Base-by-base conservation (phyloP, 2,329 filamentous ascomycete species). In the Emergomyces orientalis region DNA sequence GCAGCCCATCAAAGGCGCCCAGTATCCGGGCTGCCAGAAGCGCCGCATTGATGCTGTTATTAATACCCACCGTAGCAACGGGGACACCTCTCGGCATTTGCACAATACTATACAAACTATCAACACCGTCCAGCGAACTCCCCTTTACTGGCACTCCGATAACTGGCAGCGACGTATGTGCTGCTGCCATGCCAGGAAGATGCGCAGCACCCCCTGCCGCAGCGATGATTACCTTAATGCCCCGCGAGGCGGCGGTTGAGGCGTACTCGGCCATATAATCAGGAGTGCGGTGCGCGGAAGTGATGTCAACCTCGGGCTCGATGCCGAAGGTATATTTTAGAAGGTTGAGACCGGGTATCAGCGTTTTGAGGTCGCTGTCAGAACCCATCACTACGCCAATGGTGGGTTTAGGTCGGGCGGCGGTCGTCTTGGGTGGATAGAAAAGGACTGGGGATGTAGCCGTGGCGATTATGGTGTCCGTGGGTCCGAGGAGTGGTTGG, bases 81-180 rank as follows among this genome's bases (percentile, higher is more conserved):
- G 89, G 89, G 59, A 87, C 83, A 83, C 82, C 76, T 69, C 76
- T 68, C 6, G 88, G 89, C 88, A 91, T 91, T 71, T 91, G 88
- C 3, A 90, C 87, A 67, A 91, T 91, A 69, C 85, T 88, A 61
- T 88, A 77, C 62, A 91, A 75, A 65, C 84, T 87, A 71, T 91
- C 89, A 64, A 87, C 77, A 2, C 88, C 88, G 70, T 90, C 89
- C 6, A 91, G 75, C 27, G 85, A 83, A 25, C 86, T 89, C 0
- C 86, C 88, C 76, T 88, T 89, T 32, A 92, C 86, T 0, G 89
- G 89, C 0, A 92, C 86, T 5, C 89, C 89, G 63, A 92, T 90
- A 2, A 91, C 88, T 0, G 89, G 89, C 19, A 92, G 75, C 2
- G 85, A 80, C 0, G 88, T 90, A 71, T 88, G 84, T 1, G 87